Percentiles rank a stretch among this genome's conserved stretches.
phyloP scores from a whole-genome alignment of 2,329 filamentous ascomycete genomes.

The Arthrobotrys musiformis region DNA sequence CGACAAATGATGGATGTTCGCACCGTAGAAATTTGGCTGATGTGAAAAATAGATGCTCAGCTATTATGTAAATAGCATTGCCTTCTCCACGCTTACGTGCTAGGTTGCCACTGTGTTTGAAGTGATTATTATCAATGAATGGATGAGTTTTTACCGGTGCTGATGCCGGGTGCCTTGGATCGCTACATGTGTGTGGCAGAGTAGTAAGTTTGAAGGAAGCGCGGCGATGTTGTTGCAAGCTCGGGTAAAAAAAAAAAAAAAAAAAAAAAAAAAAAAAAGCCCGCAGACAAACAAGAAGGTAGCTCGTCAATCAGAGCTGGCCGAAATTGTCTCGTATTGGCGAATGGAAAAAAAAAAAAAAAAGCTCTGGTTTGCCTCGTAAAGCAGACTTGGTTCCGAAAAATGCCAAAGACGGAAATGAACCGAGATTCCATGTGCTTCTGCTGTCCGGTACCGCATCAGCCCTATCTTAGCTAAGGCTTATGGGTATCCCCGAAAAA shows the following conservation, averaged over 20 bases:
- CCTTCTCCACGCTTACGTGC: neutral
- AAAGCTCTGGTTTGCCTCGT: too few species aligned
- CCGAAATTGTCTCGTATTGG: too few species aligned
- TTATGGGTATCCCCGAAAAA: too few species aligned
- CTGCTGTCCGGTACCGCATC: too few species aligned
- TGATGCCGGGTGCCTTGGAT: conserved; percentile 30
- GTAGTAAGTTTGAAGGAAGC: neutral
- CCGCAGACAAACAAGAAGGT: neutral
- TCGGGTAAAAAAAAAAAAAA: conserved; percentile 28
- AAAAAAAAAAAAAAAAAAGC: neutral
- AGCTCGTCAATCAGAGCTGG: too few species aligned
- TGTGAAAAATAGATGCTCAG: neutral
- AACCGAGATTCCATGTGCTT: too few species aligned
- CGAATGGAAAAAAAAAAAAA: too few species aligned
- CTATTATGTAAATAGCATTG: neutral
- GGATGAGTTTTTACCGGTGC: conserved; percentile 14
- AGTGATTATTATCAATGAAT: neutral
- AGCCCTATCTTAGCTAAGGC: too few species aligned
- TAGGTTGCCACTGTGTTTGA: neutral
- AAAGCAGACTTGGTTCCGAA: too few species aligned
- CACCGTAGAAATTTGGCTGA: neutral
- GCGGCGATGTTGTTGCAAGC: conserved; percentile 7
- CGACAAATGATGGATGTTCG: neutral
- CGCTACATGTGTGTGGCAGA: conserved; percentile 33
- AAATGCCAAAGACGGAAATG: too few species aligned